Percentiles rank a stretch among this genome's conserved stretches.
Evolutionary conservation across 371 early-diverging fungal genomes (phyloP).

Genomic region (Quaeritorhiza haematococci): DNA sequence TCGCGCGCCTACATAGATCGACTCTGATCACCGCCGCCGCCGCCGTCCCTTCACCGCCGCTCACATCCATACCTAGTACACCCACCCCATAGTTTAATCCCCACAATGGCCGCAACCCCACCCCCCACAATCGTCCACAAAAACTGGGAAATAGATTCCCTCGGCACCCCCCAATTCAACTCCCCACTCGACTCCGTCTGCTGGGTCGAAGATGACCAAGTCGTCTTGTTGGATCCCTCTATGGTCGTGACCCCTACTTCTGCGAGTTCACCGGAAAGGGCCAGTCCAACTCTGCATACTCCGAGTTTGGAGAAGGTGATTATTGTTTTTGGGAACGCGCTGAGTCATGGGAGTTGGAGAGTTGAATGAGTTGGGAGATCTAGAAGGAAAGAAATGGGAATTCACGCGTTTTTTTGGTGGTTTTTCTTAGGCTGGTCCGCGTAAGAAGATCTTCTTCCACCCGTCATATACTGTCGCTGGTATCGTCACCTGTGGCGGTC

Average conservation of each 20-base stretch:
- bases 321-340: neutral
- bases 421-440: conserved; percentile 8
- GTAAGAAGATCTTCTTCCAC: conserved; percentile 6
- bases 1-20: too few species aligned
- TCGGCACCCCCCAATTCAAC: neutral
- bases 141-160: neutral
- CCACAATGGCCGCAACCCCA: too few species aligned
- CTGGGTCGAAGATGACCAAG: neutral
- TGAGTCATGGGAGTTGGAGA: neutral
- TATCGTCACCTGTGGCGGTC: conserved; percentile 21
- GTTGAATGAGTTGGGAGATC: neutral
- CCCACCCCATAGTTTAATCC: too few species aligned
- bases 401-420: neutral
- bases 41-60: too few species aligned
- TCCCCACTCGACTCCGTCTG: neutral
- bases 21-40: too few species aligned
- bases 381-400: neutral
- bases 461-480: conserved; percentile 1
- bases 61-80: too few species aligned
- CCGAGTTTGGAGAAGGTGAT: too few species aligned
- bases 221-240: neutral
- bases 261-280: neutral
- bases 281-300: too few species aligned
- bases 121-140: too few species aligned
- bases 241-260: neutral